Conservation (phyloP, 345 rosid genomes). For the Citrus mangshanensis region DNA sequence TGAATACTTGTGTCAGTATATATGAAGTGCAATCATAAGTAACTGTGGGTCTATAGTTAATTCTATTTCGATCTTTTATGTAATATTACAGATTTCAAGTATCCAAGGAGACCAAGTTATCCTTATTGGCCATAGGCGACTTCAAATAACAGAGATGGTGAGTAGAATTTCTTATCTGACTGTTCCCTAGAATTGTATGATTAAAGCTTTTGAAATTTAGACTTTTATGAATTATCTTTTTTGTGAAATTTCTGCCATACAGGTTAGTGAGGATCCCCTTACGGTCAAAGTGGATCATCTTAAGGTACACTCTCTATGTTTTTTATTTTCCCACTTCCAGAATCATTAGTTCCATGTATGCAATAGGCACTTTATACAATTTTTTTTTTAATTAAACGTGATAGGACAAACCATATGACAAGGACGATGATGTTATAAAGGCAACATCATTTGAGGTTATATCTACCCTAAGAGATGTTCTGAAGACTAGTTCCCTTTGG, state of each 20-base stretch:
- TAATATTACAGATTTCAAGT: constrained; percentile 64
- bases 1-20: neutral
- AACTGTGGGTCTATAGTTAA: neutral
- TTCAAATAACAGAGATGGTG: constrained; percentile 92
- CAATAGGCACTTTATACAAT: neutral
- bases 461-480: constrained; percentile 87
- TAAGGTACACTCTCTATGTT: constrained; percentile 42
- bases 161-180: constrained; percentile 13
- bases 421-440: constrained; percentile 91
- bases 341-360: neutral
- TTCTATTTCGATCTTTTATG: neutral
- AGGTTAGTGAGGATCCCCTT: constrained; percentile 93
- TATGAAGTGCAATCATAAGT: neutral
- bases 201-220: neutral
- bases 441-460: constrained; percentile 96
- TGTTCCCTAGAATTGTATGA: neutral
- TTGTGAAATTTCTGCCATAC: neutral
- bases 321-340: neutral
- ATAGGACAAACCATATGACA: constrained; percentile 85
- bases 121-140: constrained; percentile 94
- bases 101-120: constrained; percentile 93
- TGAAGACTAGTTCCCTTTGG: constrained; percentile 88
- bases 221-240: neutral
- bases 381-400: constrained; percentile 12
- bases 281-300: constrained; percentile 97